Percentiles rank a stretch among this genome's conserved stretches.
phyloP scores from a whole-genome alignment of 495 filamentous ascomycete species.

The Hypoxylon cercidicola region DNA sequence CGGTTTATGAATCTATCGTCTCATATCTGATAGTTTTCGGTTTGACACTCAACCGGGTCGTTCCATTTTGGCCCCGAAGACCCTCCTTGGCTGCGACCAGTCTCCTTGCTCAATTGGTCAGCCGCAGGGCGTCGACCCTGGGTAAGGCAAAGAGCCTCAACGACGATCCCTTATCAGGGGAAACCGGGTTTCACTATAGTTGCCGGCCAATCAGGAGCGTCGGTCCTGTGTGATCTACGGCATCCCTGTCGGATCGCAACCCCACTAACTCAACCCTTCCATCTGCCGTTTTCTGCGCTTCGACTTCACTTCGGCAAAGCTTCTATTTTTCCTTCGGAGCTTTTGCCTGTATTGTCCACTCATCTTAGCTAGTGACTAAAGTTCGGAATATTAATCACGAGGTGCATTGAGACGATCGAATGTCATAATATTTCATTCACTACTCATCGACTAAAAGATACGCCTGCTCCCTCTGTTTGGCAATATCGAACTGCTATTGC shows the following conservation, averaged over 20 bases:
- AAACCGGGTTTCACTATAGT: conserved; percentile 39
- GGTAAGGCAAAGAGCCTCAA: conserved; percentile 38
- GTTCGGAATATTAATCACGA: not conserved
- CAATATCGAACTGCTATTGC: not conserved
- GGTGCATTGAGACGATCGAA: not conserved
- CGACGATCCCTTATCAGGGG: conserved; percentile 35
- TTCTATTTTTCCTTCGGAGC: not conserved
- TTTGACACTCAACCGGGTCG: conserved; percentile 15
- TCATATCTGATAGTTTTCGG: conserved; percentile 29
- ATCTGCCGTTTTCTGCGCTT: conserved; percentile 14
- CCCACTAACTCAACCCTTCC: conserved; percentile 31
- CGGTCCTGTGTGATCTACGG: conserved; percentile 37
- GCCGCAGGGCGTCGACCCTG: not conserved
- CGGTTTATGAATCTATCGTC: conserved; percentile 21
- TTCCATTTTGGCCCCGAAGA: conserved; percentile 5
- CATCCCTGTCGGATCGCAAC: conserved; percentile 32
- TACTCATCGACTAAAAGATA: conserved; percentile 5
- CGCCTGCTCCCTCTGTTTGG: not conserved
- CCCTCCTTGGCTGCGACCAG: conserved; percentile 14
- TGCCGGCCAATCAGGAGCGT: conserved; percentile 32
- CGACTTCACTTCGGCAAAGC: not conserved
- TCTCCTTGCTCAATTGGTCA: conserved; percentile 21
- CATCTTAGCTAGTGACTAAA: not conserved
- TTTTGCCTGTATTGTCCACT: not conserved
- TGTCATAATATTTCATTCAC: not conserved